Evolutionary conservation across 1,139 yeast genomes (phyloP), one percentile per base, ranked within the genome.

Genomic region (Candida glucosophila): DNA sequence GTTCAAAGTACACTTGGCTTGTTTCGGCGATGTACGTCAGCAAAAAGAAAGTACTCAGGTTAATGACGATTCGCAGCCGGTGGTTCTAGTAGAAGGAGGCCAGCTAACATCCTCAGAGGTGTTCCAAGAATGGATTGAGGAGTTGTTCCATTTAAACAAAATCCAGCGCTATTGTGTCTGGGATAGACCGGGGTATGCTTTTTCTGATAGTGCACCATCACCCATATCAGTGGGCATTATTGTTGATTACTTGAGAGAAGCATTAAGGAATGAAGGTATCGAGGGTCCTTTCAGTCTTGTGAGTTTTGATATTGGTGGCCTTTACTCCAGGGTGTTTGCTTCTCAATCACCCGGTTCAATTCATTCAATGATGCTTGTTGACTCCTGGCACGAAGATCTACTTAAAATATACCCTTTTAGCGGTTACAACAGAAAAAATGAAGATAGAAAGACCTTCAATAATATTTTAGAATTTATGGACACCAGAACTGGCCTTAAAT

Each of bases 111-210:
- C 82, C 1, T 69, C 73, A 19, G 83, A 75, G 34, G 72, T 63
- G 28, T 69, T 71, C 39, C 77, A 57, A 31, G 63, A 61, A 24
- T 83, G 94, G 94, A 67, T 80, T 19, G 77, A 77, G 39, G 90
- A 80, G 31, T 49, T 78, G 21, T 67, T 64, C 42, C 74, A 73
- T 34, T 52, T 74, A 41, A 69, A 75, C 43, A 64, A 75, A 34
- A 55, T 80, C 14, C 73, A 77, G 20, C 61, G 85, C 21, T 82
- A 77, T 34, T 85, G 95, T 53, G 66, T 77, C 29, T 85, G 90
- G 75, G 95, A 85, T 41, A 62, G 94, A 22, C 94, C 95, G 2
- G 95, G 95, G 0, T 69, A 69, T 38, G 95, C 82, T 0, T 73
- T 78, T 43, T 77, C 90, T 6, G 94, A 83, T 38, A 71, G 80